Evolutionary conservation across 2,329 filamentous ascomycete genomes (phyloP).

Genomic region (Sarocladiaceae sp.): DNA sequence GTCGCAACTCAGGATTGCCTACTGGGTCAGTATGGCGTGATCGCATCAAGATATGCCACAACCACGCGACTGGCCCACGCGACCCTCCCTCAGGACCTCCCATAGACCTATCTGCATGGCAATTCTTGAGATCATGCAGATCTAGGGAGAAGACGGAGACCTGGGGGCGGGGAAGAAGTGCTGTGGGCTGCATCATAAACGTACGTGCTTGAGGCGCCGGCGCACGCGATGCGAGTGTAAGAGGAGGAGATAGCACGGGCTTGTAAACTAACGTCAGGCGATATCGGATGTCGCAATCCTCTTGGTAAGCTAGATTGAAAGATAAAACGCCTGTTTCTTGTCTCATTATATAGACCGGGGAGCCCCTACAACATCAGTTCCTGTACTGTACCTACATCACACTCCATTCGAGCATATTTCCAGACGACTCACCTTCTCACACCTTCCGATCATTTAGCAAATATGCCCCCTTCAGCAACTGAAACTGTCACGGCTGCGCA

Average conservation of each 20-base stretch:
- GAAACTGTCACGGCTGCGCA: constrained; percentile 19
- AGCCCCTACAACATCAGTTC: not conserved
- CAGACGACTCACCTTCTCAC: too few relatives aligned
- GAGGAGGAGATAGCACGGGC: not conserved
- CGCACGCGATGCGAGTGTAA: not conserved
- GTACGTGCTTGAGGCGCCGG: not conserved
- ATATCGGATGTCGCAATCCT: not conserved
- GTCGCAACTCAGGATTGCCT: too few relatives aligned
- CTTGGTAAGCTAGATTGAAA: not conserved
- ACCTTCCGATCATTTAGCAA: too few relatives aligned
- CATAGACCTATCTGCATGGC: not conserved
- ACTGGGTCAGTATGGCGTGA: constrained; percentile 2
- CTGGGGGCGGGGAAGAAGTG: not conserved
- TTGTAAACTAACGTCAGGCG: not conserved
- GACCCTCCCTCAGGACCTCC: not conserved
- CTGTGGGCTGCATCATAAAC: not conserved
- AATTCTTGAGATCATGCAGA: not conserved
- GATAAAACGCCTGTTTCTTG: too few relatives aligned
- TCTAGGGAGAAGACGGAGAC: not conserved
- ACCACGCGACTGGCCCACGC: not conserved
- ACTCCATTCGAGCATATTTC: not conserved
- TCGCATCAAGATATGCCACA: not conserved
- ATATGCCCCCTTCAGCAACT: constrained; percentile 28
- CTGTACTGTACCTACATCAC: not conserved
- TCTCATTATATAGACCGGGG: too few relatives aligned